Base-by-base conservation (phyloP, 805 yeast species). In the Zygosaccharomyces gambellarensis region DNA sequence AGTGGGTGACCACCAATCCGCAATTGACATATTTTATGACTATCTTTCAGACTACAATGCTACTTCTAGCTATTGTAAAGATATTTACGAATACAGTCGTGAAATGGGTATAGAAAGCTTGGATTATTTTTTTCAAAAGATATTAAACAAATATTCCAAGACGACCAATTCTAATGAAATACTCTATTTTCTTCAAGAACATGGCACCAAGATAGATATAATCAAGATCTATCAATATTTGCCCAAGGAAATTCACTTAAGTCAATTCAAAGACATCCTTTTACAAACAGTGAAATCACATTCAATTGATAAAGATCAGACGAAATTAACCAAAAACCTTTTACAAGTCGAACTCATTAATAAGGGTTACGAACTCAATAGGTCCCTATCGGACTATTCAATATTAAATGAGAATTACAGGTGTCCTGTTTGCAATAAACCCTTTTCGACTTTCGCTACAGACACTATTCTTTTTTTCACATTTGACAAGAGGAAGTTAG, bases 21-120 rank as follows among this genome's bases (percentile, higher is more conserved):
- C 88, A 0, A 68, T 92, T 14, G 78, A 79, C 47, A 77, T 88
- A 2, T 72, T 82, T 23, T 80, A 79, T 42, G 73, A 77, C 43
- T 80, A 81, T 19, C 64, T 87, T 40, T 67, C 77, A 3, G 85
- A 85, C 59, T 74, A 79, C 43, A 66, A 66, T 19, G 69, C 71
- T n/a, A 86, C 95, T 0, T 75, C 84, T 51, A 61, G 68, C 2
- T 86, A 86, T 58, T 83, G 94, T 53, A 65, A 76, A 1, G 69
- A 70, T 3, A 68, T 86, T 0, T 78, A 75, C 52, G 49, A 68
- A 1, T 49, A 57, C 2, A 71, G 76, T 42, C 36, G 63, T 9
- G 60, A 58, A 0, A 52, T 63, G 17, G 86, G 87, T 2, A 54
- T 64, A 25, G 50, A 61, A 4, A 63, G 78, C 8, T 68, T 85